Base-by-base conservation (phyloP, 2,329 filamentous ascomycete genomes). In the Cercospora sp. region DNA sequence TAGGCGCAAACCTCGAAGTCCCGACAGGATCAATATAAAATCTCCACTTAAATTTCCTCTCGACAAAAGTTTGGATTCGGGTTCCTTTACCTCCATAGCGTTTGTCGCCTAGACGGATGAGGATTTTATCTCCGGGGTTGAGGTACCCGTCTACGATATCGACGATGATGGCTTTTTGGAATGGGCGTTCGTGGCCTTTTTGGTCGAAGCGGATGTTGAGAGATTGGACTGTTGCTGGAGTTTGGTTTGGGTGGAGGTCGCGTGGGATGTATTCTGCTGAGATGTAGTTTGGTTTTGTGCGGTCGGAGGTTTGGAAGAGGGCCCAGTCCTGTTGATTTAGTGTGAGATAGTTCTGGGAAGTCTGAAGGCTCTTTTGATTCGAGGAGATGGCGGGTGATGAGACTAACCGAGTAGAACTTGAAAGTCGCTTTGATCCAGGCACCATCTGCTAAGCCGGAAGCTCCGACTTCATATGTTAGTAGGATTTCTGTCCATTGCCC, bases 111-210 rank as follows among this genome's bases (percentile, higher is more conserved):
- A 16, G 12, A 3, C 33, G 33, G 4, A 36, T 36, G 33, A 36
- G 33, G 12, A 36, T 36, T 13, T 36, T 36, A 16, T 36, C 33
- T 36, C 77, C 77, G 0, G 78, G 77, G 53, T 80, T 80, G 39
- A 80, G 69, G 65, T 79, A 80, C 0, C 78, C 78, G 60, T 80
- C 78, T 0, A 79, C 76, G 30, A 80, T 73, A 55, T 68, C 63
- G 20, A 80, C 72, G 59, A 80, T 79, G 36, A 80, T 72, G 36
- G 79, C 79, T 36, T 67, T 80, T 80, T 80, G 78, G 31, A 79
- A 80, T 0, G 78, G 79, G 7, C 78, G 66, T 68, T 80, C 78
- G 51, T 80, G 78, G 18, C 78, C 79, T 61, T 80, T 80, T 62
- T 80, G 78, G 69, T 80, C 78, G 60, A 80, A 80, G 5, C 78